Evolutionary conservation across 768 basidiomycete genomes (phyloP).

Genomic region (Suillus brevipes): DNA sequence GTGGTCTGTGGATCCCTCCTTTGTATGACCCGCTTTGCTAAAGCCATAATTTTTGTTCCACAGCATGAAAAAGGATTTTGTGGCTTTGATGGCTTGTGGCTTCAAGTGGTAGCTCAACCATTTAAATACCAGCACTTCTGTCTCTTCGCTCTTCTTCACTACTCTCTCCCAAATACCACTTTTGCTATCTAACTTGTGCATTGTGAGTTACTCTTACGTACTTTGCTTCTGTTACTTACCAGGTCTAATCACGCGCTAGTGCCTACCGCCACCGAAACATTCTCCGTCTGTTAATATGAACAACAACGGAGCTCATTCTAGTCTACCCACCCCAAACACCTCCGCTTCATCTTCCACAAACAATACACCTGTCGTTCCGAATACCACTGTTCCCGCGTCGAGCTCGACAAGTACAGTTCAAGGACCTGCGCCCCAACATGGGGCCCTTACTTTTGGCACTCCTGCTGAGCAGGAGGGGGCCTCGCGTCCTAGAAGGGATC

Average conservation of each 20-base stretch:
- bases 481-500: no score
- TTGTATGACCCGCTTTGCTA: background rate
- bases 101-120: background rate
- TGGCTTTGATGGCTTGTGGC: background rate
- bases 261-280: background rate
- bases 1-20: background rate
- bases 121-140: background rate
- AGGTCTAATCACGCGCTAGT: background rate
- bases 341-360: no score
- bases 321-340: background rate
- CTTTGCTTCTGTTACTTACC: background rate
- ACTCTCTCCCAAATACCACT: background rate
- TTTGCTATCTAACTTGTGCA: background rate
- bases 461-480: no score
- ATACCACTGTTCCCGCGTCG: no score
- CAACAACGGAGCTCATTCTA: background rate
- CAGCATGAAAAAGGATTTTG: no score
- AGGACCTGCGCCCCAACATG: no score
- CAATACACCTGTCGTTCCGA: no score
- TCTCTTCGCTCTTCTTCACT: no score
- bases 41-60: background rate
- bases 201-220: background rate
- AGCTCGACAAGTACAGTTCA: no score
- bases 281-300: background rate
- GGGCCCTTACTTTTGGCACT: no score